These are phyloP conservation scores for Claviceps cyperi DNA, from an alignment of 2,329 filamentous ascomycete genomes.

Conservation along the genomic window DNA sequence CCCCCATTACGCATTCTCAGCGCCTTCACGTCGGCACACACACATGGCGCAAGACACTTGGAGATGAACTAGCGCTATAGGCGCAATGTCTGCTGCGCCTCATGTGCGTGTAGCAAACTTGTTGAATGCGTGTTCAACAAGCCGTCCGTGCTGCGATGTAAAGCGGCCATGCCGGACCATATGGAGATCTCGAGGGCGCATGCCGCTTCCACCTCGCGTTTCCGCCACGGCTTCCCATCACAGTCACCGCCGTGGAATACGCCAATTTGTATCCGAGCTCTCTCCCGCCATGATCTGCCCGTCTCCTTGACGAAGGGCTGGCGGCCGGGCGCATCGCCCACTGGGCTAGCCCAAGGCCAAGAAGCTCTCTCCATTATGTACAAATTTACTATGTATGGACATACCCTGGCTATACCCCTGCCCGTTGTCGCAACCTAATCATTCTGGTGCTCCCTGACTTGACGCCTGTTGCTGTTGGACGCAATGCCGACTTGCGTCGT, in stretches of 20 bases:
- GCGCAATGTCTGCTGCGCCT: neutral
- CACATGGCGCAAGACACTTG: neutral
- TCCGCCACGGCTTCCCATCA: neutral
- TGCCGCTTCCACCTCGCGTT: neutral
- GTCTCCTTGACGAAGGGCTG: neutral
- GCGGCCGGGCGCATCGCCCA: neutral
- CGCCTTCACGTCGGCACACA: neutral
- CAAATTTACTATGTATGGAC: too few species aligned
- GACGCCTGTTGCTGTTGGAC: neutral
- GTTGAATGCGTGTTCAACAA: neutral
- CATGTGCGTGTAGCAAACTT: neutral
- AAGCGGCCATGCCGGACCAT: neutral
- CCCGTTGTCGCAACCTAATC: neutral
- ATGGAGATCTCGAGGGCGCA: neutral
- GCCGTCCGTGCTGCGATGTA: neutral
- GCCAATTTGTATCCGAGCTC: neutral
- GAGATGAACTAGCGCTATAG: neutral
- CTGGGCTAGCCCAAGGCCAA: neutral
- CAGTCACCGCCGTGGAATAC: neutral
- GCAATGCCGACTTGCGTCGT: slow-evolving; percentile 1
- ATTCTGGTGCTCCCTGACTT: neutral
- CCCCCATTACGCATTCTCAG: neutral
- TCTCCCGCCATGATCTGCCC: neutral
- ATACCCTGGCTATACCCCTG: neutral
- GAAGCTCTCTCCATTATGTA: neutral